Conservation (phyloP, 2,329 filamentous ascomycete genomes). For the Dothideomycetes sp. region DNA sequence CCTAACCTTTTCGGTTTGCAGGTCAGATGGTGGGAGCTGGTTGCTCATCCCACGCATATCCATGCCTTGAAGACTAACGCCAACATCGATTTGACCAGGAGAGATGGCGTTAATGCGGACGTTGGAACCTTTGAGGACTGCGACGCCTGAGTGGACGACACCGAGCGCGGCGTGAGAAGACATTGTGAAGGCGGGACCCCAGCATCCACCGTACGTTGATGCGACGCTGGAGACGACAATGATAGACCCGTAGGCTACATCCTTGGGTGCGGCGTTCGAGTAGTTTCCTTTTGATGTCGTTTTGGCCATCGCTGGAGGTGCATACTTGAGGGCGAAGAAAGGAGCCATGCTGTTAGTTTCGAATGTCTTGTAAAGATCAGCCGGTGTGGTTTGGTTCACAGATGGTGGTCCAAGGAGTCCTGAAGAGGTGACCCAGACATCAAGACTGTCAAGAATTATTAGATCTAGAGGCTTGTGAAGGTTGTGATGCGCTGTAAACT, state of each 20-base stretch:
- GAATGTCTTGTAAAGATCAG: constrained; percentile 49
- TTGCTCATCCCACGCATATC: constrained; percentile 43
- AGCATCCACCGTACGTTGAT: constrained; percentile 48
- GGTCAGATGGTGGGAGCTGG: constrained; percentile 46
- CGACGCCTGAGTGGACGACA: constrained; percentile 50
- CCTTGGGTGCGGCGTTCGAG: constrained; percentile 52
- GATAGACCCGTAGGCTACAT: constrained; percentile 51
- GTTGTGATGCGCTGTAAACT: not conserved
- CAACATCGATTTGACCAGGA: constrained; percentile 39
- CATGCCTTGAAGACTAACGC: constrained; percentile 39
- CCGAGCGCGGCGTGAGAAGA: constrained; percentile 51
- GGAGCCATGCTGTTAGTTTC: constrained; percentile 53
- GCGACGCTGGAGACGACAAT: constrained; percentile 53
- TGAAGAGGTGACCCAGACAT: constrained; percentile 53
- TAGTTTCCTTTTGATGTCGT: constrained; percentile 47
- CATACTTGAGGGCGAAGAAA: constrained; percentile 57
- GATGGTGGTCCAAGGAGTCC: constrained; percentile 49
- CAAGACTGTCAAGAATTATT: constrained; percentile 38
- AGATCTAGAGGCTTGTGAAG: constrained; percentile 9
- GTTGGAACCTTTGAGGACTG: constrained; percentile 48
- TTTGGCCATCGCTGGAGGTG: constrained; percentile 55
- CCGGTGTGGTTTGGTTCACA: constrained; percentile 47
- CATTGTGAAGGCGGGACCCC: constrained; percentile 55
- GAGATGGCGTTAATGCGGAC: constrained; percentile 50
- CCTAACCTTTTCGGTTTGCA: constrained; percentile 45